Base-by-base conservation (phyloP, 1,284 basidiomycete genomes). In the Microbotryum intermedium region DNA sequence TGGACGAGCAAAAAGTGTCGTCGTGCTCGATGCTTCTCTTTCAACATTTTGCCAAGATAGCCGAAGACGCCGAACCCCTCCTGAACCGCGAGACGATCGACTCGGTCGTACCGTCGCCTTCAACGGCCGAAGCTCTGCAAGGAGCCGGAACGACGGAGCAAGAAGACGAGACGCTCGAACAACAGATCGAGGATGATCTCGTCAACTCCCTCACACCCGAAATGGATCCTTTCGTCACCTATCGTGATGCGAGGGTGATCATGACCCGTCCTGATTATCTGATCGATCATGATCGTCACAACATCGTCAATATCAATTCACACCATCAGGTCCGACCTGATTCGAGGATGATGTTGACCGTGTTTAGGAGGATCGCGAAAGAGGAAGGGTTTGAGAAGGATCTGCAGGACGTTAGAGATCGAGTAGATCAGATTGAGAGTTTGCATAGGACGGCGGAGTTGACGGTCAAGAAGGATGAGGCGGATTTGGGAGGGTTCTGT, bases 261-360 rank as follows among this genome's bases (percentile, higher is more conserved):
- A 70, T 66, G 70, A 71, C 69, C 10, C 53, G 69, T 43, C 60
- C 71, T n/a, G 69, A 71, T 48, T 71, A 68, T 50, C 50, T 71
- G 25, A 51, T 59, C 26, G 64, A 65, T 28, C 58, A 69, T 7
- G 69, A 72, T 45, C 47, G 60, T 50, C 44, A 52, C 49, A 59
- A 63, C 51, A 57, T 67, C 45, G 53, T 67, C 55, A 59, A 62
- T 48, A 46, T 68, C 50, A 64, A 67, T 44, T 53, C 56, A 18
- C 16, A 53, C 48, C 53, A 59, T 55, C 61, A 62, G n/a, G 68
- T 71, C 10, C 60, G 70, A 16, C 68, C 69, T 9, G 70, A 71
- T 53, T 67, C 65, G 10, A 47, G 62, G 13, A 44, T 70, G 28
- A 67, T 72, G 60, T 55, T 72, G 11, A 64, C 57, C 18, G 69